A percentile compares a stretch with the other conserved stretches of the same genome.
These are phyloP conservation scores for Cladosporium colombiae DNA, from an alignment of 2,329 filamentous ascomycete genomes.

Conservation along the genomic window DNA sequence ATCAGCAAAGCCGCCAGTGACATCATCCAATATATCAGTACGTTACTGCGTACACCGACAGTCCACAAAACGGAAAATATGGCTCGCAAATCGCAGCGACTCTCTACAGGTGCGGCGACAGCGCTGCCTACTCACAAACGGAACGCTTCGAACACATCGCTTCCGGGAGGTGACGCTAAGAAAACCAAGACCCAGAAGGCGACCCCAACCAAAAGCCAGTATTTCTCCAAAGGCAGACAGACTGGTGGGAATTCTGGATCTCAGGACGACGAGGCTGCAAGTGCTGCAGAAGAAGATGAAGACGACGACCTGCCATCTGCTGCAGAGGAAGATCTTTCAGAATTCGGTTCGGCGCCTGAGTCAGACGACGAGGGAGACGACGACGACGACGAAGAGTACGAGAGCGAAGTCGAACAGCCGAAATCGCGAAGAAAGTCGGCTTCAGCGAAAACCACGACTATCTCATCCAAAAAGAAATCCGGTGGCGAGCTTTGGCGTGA, in stretches of 20 bases:
- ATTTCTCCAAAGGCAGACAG: slow-evolving; percentile 41
- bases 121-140: slow-evolving; percentile 30
- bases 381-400: slow-evolving; percentile 37
- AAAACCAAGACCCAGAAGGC: slow-evolving; percentile 28
- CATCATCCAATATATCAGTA: background rate
- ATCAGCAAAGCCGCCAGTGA: background rate
- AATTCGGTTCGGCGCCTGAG: slow-evolving; percentile 47
- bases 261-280: slow-evolving; percentile 23
- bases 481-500: slow-evolving; percentile 52
- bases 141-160: slow-evolving; percentile 26
- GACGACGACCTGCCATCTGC: slow-evolving; percentile 28
- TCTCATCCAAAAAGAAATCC: background rate
- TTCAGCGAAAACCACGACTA: slow-evolving; percentile 27
- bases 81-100: slow-evolving; percentile 32
- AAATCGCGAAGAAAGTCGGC: slow-evolving; percentile 20
- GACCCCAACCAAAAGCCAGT: slow-evolving; percentile 53
- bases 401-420: slow-evolving; percentile 34
- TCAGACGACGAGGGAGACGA: slow-evolving; percentile 38
- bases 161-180: slow-evolving; percentile 23
- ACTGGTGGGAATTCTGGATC: background rate
- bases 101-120: slow-evolving; percentile 23
- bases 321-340: slow-evolving; percentile 31
- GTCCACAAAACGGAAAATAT: slow-evolving; percentile 21
- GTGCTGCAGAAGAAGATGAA: slow-evolving; percentile 28
- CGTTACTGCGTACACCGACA: background rate